A percentile compares a stretch with the other conserved stretches of the same genome.
Conservation (phyloP, 352 stramenopile genomes). For the Phytopythium montanum region DNA sequence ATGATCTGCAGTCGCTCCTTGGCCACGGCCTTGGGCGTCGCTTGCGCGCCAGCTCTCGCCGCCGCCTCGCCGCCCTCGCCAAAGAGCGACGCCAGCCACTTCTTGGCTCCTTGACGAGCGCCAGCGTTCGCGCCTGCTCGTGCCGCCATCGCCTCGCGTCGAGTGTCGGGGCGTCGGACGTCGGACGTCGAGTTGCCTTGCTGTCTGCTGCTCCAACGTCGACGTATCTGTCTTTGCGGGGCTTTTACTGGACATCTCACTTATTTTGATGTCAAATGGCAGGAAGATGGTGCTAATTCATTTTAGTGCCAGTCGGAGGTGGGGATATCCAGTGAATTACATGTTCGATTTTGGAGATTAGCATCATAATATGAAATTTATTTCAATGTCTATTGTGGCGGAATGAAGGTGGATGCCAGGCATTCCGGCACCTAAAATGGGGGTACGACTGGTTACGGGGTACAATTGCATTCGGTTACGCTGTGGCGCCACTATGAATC, state of each 20-base stretch:
- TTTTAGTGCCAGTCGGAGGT: no score
- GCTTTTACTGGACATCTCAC: slow-evolving; percentile 1
- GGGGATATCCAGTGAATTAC: no score
- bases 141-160: slow-evolving; percentile 31
- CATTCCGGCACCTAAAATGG: no score
- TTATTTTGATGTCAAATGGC: neutral
- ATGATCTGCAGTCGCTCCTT: slow-evolving; percentile 90
- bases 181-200: neutral
- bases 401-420: no score
- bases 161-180: neutral
- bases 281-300: neutral
- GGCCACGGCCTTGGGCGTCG: slow-evolving; percentile 74
- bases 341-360: no score
- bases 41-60: neutral
- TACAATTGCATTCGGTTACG: no score
- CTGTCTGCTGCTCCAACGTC: neutral
- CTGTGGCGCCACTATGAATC: no score
- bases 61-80: slow-evolving; percentile 37
- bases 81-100: slow-evolving; percentile 79
- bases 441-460: no score
- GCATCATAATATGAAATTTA: no score
- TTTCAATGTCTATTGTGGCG: no score
- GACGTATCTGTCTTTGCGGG: neutral
- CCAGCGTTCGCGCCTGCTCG: slow-evolving; percentile 34
- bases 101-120: slow-evolving; percentile 58